Base-by-base conservation (phyloP, 805 yeast species). In the Saccharomycopsis javanensis region DNA sequence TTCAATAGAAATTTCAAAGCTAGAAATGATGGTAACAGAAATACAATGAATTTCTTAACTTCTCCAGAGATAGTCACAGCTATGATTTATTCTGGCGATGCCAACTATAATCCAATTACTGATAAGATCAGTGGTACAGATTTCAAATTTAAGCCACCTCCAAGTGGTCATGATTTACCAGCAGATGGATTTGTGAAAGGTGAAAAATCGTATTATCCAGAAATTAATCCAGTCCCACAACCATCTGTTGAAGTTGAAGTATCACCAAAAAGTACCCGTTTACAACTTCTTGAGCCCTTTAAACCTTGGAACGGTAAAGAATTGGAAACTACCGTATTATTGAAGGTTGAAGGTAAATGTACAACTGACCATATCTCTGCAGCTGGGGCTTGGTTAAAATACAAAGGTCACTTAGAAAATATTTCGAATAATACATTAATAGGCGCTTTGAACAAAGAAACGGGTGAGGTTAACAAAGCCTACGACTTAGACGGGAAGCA, bases 281-380 rank as follows among this genome's bases (percentile, higher is more conserved):
- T 92, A 63, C 97, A 94, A 73, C 75, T 92, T 60, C 75, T 92
- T 63, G 96, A 88, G 56, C 98, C 97, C 23, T 92, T 94, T 70
- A 71, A 78, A 51, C 79, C 92, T 23, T 92, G 97, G 95, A 74
- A 83, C 60, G 96, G 96, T 56, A 70, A 88, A 68, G 99, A 92
- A 70, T 72, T 92, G 63, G 76, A 80, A 61, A 81, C 90, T 34
- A 81, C 81, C 52, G 87, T 92, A 1, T 74, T 91, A 60, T 72
- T 92, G 68, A 92, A 92, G 74, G 98, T 94, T 51, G 92, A 89
- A 73, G 99, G 99, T 62, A 92, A 92, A 73, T 94, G 98, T 78
- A 92, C 99, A 46, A 92, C 99, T 38, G 99, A 92, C 71, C 99
- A 92, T 70, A 94, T 92, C 65, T 90, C 97, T 27, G 98, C 98